These are phyloP conservation scores for Annulohypoxylon stygium DNA, from an alignment of 495 filamentous ascomycete genomes.

Conservation along the genomic window DNA sequence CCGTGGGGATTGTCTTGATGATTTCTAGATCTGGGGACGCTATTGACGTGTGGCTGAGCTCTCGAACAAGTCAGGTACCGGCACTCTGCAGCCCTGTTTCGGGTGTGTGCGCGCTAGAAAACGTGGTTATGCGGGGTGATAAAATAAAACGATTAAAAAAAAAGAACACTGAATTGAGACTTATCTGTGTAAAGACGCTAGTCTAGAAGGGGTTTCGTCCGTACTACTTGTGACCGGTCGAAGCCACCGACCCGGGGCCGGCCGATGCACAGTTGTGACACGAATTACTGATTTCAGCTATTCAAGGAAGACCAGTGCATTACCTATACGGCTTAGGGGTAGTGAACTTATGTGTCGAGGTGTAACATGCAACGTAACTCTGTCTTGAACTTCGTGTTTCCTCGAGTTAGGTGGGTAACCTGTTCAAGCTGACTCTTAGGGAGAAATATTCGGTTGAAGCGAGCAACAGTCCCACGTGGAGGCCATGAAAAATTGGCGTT, in stretches of 20 bases:
- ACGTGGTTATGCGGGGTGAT: conserved; percentile 19
- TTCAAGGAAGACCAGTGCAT: neutral
- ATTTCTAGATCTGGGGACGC: conserved; percentile 9
- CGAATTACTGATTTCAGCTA: conserved; percentile 5
- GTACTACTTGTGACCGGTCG: neutral
- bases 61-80: neutral
- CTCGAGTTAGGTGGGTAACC: conserved; percentile 1
- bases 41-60: conserved; percentile 9
- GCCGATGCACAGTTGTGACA: conserved; percentile 13
- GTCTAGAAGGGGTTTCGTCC: conserved; percentile 3
- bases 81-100: neutral
- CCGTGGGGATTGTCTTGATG: neutral
- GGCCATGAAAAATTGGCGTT: conserved; percentile 12
- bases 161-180: neutral
- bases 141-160: conserved; percentile 6
- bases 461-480: conserved; percentile 40
- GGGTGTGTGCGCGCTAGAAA: neutral
- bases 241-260: conserved; percentile 26
- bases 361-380: conserved; percentile 34
- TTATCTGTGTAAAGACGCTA: conserved; percentile 12
- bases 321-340: neutral
- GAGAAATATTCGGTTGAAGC: conserved; percentile 28
- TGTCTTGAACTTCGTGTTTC: conserved; percentile 42
- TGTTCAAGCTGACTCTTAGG: neutral
- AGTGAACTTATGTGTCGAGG: conserved; percentile 1